These are phyloP conservation scores for Hawksworthiomyces lignivorus DNA, from an alignment of 2,329 filamentous ascomycete species.

Conservation along the genomic window DNA sequence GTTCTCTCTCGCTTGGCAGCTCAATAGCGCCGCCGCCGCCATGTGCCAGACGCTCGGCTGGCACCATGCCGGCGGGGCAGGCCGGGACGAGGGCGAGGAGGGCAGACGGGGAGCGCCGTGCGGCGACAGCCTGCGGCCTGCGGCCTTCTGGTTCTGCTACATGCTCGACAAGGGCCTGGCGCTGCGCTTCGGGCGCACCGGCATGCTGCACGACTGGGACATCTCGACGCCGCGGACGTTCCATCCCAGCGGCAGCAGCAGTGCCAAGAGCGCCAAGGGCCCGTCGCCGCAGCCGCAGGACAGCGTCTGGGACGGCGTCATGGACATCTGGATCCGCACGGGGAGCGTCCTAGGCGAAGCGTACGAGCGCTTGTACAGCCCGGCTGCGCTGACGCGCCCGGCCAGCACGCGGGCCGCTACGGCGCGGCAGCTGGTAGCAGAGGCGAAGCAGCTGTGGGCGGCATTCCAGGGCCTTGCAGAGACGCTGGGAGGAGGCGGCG, in stretches of 20 bases:
- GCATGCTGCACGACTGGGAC: conserved; percentile 50
- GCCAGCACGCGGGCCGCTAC: conserved; percentile 32
- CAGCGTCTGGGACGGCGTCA: conserved; percentile 4
- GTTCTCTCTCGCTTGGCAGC: conserved; percentile 56
- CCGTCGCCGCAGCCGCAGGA: conserved; percentile 27
- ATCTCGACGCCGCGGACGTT: conserved; percentile 35
- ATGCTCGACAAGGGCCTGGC: conserved; percentile 49
- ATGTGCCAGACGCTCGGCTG: conserved; percentile 57
- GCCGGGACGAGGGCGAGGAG: conserved; percentile 4
- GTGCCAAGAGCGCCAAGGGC: not conserved
- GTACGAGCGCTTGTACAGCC: conserved; percentile 50
- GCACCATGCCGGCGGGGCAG: conserved; percentile 36
- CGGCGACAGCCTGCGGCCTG: conserved; percentile 8
- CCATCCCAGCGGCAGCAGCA: conserved; percentile 23
- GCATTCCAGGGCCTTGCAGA: conserved; percentile 28
- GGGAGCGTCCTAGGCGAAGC: conserved; percentile 50
- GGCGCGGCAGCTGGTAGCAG: conserved; percentile 22
- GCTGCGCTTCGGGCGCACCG: conserved; percentile 50
- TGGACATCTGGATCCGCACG: conserved; percentile 47
- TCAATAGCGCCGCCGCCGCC: conserved; percentile 50
- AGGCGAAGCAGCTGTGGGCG: conserved; percentile 31
- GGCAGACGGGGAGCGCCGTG: no score
- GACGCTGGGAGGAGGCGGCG: not conserved
- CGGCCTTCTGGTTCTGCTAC: conserved; percentile 21
- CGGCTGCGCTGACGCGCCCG: conserved; percentile 33